Evolutionary conservation across 441 rosid genomes (phyloP).

Genomic region (Populus hybrid): DNA sequence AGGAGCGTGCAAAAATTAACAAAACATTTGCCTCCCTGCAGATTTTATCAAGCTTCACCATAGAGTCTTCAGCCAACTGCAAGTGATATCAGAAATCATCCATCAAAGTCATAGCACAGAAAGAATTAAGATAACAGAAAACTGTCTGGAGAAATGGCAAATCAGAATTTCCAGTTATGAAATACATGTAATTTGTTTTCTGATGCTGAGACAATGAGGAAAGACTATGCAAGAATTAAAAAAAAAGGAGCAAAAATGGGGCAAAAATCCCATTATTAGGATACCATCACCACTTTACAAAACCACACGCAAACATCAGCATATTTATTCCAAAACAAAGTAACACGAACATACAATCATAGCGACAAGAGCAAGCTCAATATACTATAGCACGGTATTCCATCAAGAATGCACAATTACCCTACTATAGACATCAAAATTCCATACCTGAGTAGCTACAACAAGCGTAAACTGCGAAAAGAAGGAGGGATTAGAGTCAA

Average conservation of each 20-base stretch:
- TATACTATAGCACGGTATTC: background rate
- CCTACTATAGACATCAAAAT: background rate
- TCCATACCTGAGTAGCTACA: constrained; percentile 80
- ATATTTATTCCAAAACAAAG: background rate
- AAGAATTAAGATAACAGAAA: background rate
- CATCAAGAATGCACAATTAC: background rate
- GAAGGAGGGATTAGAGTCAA: constrained; percentile 62
- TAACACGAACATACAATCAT: background rate
- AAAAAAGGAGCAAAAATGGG: background rate
- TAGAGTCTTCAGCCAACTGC: constrained; percentile 81
- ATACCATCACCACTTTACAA: background rate
- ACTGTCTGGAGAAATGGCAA: background rate
- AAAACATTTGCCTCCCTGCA: constrained; percentile 83
- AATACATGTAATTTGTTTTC: background rate
- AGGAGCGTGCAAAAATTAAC: constrained; percentile 88
- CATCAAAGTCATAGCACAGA: background rate
- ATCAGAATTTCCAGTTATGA: background rate
- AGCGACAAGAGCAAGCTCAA: background rate
- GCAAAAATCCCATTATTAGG: background rate
- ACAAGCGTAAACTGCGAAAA: constrained; percentile 89
- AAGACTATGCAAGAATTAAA: background rate
- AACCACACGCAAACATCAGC: background rate
- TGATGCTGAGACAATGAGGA: background rate
- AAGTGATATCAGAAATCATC: constrained; percentile 11
- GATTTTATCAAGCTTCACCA: constrained; percentile 79